These are phyloP conservation scores for Zancudomyces culisetae DNA, from an alignment of 371 early-diverging fungal genomes.

Conservation along the genomic window DNA sequence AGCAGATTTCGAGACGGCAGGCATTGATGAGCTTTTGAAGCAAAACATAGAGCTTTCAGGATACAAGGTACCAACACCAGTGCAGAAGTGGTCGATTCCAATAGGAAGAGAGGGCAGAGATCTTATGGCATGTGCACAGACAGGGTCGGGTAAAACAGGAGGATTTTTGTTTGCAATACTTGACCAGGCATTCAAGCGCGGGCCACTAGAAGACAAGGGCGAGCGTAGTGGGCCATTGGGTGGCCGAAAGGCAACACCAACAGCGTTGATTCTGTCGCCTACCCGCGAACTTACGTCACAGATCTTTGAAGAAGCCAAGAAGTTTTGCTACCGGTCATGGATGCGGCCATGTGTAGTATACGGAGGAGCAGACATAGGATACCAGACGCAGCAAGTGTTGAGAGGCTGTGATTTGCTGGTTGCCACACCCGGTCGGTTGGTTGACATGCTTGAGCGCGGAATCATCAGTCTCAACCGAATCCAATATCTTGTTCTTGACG, in stretches of 20 bases:
- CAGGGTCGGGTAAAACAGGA: conserved; percentile 98
- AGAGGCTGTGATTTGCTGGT: conserved; percentile 89
- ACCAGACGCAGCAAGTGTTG: conserved; percentile 88
- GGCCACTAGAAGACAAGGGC: no score
- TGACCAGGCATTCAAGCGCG: conserved; percentile 63
- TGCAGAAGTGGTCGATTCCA: conserved; percentile 98
- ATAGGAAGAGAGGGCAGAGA: conserved; percentile 93
- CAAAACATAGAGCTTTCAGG: conserved; percentile 80
- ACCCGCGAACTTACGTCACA: conserved; percentile 84
- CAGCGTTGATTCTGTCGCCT: conserved; percentile 74
- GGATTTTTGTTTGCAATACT: conserved; percentile 91
- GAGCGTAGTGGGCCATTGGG: no score
- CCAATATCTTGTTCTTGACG: conserved; percentile 90
- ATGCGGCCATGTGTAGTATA: conserved; percentile 92
- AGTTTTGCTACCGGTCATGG: conserved; percentile 76
- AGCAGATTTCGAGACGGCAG: conserved; percentile 42
- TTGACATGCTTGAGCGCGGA: conserved; percentile 81
- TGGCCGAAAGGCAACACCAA: no score
- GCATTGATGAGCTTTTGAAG: conserved; percentile 63
- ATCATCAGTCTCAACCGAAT: conserved; percentile 75
- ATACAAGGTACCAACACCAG: conserved; percentile 90
- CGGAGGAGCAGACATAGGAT: conserved; percentile 93
- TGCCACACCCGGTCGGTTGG: conserved; percentile 93
- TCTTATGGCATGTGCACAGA: conserved; percentile 91
- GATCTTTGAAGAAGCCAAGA: conserved; percentile 91